These are phyloP conservation scores for Lichtheimia ornata DNA, from an alignment of 371 early-diverging fungal genomes.

Conservation along the genomic window DNA sequence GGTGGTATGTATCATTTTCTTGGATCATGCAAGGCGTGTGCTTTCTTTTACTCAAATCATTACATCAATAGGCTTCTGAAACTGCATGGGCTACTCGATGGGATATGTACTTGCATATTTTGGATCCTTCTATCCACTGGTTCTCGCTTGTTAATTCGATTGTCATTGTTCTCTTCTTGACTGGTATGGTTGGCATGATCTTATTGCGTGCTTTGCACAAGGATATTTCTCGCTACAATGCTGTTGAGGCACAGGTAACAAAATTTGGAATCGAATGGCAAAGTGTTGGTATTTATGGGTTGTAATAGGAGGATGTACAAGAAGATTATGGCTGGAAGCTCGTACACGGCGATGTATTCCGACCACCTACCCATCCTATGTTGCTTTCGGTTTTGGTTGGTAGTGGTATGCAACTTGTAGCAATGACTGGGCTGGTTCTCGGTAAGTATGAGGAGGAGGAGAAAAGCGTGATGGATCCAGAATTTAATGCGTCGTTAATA, in stretches of 20 bases:
- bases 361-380: slow-evolving; percentile 79
- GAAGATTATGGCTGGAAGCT: slow-evolving; percentile 94
- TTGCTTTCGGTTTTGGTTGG: slow-evolving; percentile 86
- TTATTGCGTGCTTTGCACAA: slow-evolving; percentile 84
- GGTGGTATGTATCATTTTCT: slow-evolving; percentile 51
- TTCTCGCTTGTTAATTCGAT: slow-evolving; percentile 84
- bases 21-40: neutral
- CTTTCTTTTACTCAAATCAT: neutral
- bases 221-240: slow-evolving; percentile 80
- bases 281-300: no score
- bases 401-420: slow-evolving; percentile 86
- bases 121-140: slow-evolving; percentile 85
- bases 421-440: slow-evolving; percentile 79
- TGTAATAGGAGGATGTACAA: slow-evolving; percentile 71
- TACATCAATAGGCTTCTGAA: slow-evolving; percentile 47
- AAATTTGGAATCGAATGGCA: neutral
- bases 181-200: slow-evolving; percentile 86
- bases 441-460: slow-evolving; percentile 19
- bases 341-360: slow-evolving; percentile 93
- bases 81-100: slow-evolving; percentile 93
- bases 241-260: slow-evolving; percentile 62
- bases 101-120: slow-evolving; percentile 87
- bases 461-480: neutral
- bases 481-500: neutral
- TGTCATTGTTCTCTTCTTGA: slow-evolving; percentile 84